These are phyloP conservation scores for Polymyxa betae DNA, from an alignment of 208 protist species.

Conservation along the genomic window DNA sequence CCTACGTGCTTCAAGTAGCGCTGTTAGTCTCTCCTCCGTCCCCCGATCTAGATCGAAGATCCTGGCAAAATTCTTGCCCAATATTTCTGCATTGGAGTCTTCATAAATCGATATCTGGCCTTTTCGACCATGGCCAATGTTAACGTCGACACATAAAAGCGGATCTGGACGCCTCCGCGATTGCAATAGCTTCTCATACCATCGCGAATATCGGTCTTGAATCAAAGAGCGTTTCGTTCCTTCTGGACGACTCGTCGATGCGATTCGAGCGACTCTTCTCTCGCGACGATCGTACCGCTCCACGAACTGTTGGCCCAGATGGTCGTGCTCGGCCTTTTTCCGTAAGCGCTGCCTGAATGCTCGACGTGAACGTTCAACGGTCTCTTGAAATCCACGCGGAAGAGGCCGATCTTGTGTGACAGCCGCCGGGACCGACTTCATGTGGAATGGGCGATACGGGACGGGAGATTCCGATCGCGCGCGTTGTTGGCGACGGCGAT, in stretches of 20 bases:
- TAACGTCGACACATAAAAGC: conserved; percentile 16
- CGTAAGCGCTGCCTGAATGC: background rate
- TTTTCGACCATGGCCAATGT: background rate
- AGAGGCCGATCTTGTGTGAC: background rate
- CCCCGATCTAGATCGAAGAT: background rate
- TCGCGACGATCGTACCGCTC: conserved; percentile 29
- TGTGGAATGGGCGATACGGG: background rate
- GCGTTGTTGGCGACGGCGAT: background rate
- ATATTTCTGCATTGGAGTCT: background rate
- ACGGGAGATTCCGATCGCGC: background rate
- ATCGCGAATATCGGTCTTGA: background rate
- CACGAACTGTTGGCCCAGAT: conserved; percentile 10
- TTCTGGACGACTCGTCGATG: background rate
- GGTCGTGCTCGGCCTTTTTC: background rate
- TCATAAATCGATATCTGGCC: background rate
- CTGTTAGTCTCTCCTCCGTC: background rate
- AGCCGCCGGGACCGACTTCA: conserved; percentile 27
- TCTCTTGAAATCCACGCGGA: background rate
- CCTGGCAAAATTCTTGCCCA: conserved; percentile 35
- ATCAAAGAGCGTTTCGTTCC: background rate
- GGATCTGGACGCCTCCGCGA: background rate
- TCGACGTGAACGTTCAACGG: conserved; percentile 2
- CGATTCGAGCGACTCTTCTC: background rate
- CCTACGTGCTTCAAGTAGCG: background rate
- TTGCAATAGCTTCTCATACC: background rate